A percentile compares a stretch with the other conserved stretches of the same genome.
These are phyloP conservation scores for Xylariaceae sp. DNA, from an alignment of 2,329 filamentous ascomycete genomes.

Conservation along the genomic window DNA sequence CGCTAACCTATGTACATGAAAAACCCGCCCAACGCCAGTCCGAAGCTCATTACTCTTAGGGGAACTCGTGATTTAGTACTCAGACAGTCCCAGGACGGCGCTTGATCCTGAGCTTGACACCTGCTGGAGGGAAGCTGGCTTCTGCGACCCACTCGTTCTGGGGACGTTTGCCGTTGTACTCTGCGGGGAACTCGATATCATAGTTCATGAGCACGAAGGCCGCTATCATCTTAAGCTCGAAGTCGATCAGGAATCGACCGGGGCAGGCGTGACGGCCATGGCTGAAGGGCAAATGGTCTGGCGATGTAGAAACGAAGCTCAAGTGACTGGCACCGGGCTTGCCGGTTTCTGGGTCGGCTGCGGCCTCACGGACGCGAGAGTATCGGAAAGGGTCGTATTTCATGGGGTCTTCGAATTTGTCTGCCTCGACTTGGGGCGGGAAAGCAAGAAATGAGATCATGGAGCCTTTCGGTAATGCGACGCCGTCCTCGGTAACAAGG, in stretches of 20 bases:
- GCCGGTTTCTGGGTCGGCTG: constrained; percentile 10
- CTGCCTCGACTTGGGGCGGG: constrained; percentile 26
- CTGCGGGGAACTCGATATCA: constrained; percentile 29
- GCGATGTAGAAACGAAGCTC: constrained; percentile 33
- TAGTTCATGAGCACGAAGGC: constrained; percentile 16
- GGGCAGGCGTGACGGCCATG: constrained; percentile 38
- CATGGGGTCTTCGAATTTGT: constrained; percentile 29
- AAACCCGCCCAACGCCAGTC: background rate
- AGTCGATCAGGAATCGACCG: constrained; percentile 33
- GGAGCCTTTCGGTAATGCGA: constrained; percentile 28
- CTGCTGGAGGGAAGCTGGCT: background rate
- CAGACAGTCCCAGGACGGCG: background rate
- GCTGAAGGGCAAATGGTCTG: constrained; percentile 26
- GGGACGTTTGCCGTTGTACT: constrained; percentile 6
- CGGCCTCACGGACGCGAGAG: constrained; percentile 30
- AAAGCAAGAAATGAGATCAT: constrained; percentile 30
- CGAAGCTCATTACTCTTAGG: background rate
- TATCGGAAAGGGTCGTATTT: constrained; percentile 40
- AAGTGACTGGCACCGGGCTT: constrained; percentile 11
- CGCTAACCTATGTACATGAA: no score
- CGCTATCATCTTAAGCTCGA: constrained; percentile 31
- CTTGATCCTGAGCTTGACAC: background rate
- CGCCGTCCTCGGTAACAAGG: constrained; percentile 29
- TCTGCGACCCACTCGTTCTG: background rate
- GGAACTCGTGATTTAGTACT: background rate